Conservation (phyloP, 2,329 filamentous ascomycete genomes). For the Fusarium sp. region DNA sequence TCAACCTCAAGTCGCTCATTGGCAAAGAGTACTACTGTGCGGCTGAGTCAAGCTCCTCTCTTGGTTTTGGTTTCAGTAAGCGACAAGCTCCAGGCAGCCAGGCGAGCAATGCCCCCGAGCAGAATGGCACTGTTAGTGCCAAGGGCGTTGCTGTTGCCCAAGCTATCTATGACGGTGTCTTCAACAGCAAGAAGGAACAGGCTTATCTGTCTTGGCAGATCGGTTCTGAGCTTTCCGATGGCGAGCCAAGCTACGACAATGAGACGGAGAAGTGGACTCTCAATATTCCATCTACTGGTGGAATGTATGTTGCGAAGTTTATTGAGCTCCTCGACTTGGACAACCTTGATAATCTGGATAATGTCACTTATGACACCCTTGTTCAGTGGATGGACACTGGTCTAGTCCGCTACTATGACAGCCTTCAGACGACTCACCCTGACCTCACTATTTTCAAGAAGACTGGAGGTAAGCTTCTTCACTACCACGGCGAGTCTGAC, state of each 20-base stretch:
- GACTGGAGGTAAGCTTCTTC: constrained; percentile 11
- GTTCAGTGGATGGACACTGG: constrained; percentile 13
- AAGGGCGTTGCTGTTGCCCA: constrained; percentile 1
- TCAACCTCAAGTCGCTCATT: constrained; percentile 13
- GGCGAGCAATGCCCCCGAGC: neutral
- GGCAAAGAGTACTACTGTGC: constrained; percentile 7
- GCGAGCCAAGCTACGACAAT: constrained; percentile 4
- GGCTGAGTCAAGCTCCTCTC: constrained; percentile 10
- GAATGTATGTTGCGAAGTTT: constrained; percentile 14
- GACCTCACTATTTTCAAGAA: constrained; percentile 2
- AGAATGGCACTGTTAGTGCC: constrained; percentile 4
- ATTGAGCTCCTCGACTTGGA: constrained; percentile 1
- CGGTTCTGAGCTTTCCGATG: constrained; percentile 1
- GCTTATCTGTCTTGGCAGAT: constrained; percentile 14
- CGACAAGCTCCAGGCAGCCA: constrained; percentile 5
- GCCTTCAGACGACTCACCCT: constrained; percentile 9
- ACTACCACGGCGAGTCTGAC: constrained; percentile 9
- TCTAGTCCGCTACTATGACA: constrained; percentile 1
- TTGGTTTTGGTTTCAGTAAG: constrained; percentile 15
- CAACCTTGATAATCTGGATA: neutral
- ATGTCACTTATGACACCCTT: neutral
- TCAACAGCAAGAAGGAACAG: neutral
- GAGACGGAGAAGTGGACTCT: constrained; percentile 2
- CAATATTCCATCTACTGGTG: constrained; percentile 8
- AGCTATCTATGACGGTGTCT: constrained; percentile 2